A percentile compares a stretch with the other conserved stretches of the same genome.
phyloP scores from a whole-genome alignment of 2,329 filamentous ascomycete genomes.

The Zymoseptoria tritici region DNA sequence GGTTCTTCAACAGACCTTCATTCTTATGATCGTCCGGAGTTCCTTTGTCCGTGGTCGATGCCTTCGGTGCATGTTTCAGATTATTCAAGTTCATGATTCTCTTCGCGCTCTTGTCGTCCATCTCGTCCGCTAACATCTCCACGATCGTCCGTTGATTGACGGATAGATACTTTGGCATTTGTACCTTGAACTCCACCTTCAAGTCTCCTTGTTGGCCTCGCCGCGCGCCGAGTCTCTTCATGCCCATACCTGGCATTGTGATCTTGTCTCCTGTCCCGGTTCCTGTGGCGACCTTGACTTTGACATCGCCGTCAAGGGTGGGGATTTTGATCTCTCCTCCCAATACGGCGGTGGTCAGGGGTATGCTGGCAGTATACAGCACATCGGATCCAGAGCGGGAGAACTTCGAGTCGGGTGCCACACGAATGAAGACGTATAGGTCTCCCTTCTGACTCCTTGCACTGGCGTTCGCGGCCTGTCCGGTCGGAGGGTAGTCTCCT shows the following conservation, averaged over 20 bases:
- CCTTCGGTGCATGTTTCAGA: conserved; percentile 48
- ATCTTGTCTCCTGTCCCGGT: conserved; percentile 90
- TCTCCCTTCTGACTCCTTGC: conserved; percentile 69
- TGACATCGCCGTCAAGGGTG: conserved; percentile 83
- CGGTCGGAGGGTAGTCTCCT: conserved; percentile 77
- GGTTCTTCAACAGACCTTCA: conserved; percentile 84
- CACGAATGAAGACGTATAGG: conserved; percentile 82
- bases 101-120: conserved; percentile 86
- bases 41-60: conserved; percentile 21
- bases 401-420: conserved; percentile 86
- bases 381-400: conserved; percentile 81
- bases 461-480: conserved; percentile 56
- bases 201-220: conserved; percentile 69
- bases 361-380: conserved; percentile 83
- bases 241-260: conserved; percentile 82
- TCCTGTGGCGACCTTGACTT: conserved; percentile 82
- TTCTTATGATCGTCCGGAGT: conserved; percentile 55
- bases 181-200: conserved; percentile 87
- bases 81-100: conserved; percentile 73
- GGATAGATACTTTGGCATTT: conserved; percentile 89
- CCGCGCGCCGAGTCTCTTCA: conserved; percentile 71
- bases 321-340: conserved; percentile 86
- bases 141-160: conserved; percentile 86
- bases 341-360: conserved; percentile 84
- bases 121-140: conserved; percentile 94